Evolutionary conservation across 257 asterid genomes (phyloP).

Genomic region (Petunia secreta): DNA sequence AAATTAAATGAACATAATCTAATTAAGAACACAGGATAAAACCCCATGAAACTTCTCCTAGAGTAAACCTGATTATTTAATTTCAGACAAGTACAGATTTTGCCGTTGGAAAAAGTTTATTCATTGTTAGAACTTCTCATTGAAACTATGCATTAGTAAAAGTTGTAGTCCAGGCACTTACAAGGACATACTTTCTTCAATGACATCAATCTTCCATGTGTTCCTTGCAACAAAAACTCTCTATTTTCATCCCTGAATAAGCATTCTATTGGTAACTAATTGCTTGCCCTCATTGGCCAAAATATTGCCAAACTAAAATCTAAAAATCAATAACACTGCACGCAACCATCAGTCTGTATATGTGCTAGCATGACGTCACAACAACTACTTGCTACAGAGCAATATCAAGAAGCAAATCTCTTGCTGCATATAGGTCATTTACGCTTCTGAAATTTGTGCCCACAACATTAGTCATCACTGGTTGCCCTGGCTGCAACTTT

Average conservation of each 20-base stretch:
- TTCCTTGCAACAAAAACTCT: slow-evolving; percentile 10
- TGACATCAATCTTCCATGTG: background rate
- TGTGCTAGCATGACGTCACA: background rate
- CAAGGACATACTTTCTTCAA: slow-evolving; percentile 17
- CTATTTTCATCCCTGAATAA: slow-evolving; percentile 14
- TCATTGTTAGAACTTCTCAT: background rate
- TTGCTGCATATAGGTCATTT: slow-evolving; percentile 58
- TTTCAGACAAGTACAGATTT: background rate
- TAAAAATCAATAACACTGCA: slow-evolving; percentile 17
- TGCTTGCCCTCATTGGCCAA: slow-evolving; percentile 14
- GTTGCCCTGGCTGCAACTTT: slow-evolving; percentile 49
- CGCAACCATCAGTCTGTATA: slow-evolving; percentile 16
- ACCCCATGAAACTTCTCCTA: background rate
- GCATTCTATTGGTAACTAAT: background rate
- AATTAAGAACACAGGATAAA: background rate
- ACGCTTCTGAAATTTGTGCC: slow-evolving; percentile 55
- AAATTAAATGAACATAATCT: background rate
- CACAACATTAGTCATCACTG: slow-evolving; percentile 44
- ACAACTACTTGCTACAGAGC: slow-evolving; percentile 47
- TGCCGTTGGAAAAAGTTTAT: background rate
- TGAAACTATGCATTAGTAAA: background rate
- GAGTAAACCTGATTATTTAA: slow-evolving; percentile 6
- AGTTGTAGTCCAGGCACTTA: slow-evolving; percentile 6
- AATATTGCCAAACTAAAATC: slow-evolving; percentile 17
- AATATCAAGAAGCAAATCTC: slow-evolving; percentile 79